phyloP scores from a whole-genome alignment of 352 stramenopile species.

The Globisporangium okanoganense region DNA sequence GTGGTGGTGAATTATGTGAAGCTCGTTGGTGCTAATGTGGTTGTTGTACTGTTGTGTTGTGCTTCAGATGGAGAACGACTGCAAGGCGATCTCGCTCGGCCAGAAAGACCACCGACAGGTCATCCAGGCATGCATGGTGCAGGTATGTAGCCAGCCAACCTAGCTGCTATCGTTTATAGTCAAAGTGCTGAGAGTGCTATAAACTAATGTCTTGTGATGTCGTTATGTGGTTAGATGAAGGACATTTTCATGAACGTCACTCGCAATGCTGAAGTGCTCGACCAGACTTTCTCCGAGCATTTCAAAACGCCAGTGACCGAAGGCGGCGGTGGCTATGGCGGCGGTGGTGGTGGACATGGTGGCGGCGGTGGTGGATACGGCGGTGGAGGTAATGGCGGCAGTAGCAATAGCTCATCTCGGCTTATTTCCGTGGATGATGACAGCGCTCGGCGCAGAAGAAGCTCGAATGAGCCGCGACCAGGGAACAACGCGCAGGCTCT shows the following conservation, averaged over 20 bases:
- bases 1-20: not conserved
- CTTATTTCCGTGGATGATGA: not conserved
- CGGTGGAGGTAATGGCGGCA: not conserved
- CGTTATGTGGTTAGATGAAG: slow-evolving; percentile 49
- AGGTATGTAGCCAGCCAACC: slow-evolving; percentile 49
- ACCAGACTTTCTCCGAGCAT: slow-evolving; percentile 89
- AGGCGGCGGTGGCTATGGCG: slow-evolving; percentile 22
- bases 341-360: slow-evolving; percentile 18
- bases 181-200: not conserved
- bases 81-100: slow-evolving; percentile 80
- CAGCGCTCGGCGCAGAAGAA: not conserved
- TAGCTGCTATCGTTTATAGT: slow-evolving; percentile 4
- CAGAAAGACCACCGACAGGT: slow-evolving; percentile 76
- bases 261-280: slow-evolving; percentile 82
- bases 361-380: slow-evolving; percentile 4
- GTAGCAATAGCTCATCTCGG: not conserved
- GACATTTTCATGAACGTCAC: slow-evolving; percentile 67
- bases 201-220: not conserved
- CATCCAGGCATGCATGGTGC: slow-evolving; percentile 80
- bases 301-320: slow-evolving; percentile 58
- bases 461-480: not conserved
- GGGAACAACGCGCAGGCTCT: not conserved
- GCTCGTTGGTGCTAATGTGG: not conserved
- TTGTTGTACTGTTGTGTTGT: not conserved
- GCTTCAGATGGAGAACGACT: slow-evolving; percentile 90